phyloP scores from a whole-genome alignment of 208 protist genomes.

The Naegleria gruberi region DNA sequence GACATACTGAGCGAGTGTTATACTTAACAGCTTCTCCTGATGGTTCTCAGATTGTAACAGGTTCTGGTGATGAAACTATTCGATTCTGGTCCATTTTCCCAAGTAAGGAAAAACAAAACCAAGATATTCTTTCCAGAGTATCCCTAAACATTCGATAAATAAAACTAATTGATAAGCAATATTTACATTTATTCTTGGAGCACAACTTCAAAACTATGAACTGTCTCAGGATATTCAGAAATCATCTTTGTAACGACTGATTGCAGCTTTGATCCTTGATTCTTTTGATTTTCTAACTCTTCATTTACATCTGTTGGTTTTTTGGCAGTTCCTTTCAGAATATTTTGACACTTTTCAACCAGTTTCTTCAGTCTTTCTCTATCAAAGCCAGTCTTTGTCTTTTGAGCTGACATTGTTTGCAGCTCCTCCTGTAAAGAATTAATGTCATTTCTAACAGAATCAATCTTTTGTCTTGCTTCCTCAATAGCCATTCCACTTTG shows the following conservation, averaged over 20 bases:
- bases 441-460: not conserved
- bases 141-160: not conserved
- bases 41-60: not conserved
- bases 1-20: not conserved
- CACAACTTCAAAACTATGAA: not conserved
- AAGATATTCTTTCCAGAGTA: not conserved
- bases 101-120: no score
- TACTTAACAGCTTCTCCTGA: not conserved
- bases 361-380: not conserved
- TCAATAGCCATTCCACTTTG: conserved; percentile 32
- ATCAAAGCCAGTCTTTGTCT: not conserved
- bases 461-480: not conserved
- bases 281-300: not conserved
- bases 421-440: not conserved
- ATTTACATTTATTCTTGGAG: not conserved
- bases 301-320: not conserved
- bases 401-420: not conserved
- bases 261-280: not conserved
- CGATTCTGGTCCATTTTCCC: not conserved
- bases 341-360: not conserved
- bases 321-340: not conserved
- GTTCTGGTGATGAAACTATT: not conserved
- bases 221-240: not conserved
- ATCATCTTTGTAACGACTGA: not conserved
- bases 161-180: not conserved